phyloP scores from a whole-genome alignment of 768 basidiomycete genomes.

The Trametopsis cervina region DNA sequence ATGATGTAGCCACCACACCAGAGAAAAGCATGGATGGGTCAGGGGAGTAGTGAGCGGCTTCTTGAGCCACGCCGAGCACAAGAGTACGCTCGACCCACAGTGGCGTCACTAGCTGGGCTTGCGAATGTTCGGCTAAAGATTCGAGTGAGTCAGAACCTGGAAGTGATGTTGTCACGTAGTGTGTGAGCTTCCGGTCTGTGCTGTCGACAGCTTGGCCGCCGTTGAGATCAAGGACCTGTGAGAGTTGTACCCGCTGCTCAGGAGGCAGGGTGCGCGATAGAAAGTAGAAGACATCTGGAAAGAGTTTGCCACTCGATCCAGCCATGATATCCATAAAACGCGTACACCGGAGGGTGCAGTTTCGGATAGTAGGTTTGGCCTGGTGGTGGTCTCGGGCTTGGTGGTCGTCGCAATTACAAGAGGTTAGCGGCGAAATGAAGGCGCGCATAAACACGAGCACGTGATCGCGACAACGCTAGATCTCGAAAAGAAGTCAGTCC shows the following conservation, averaged over 20 bases:
- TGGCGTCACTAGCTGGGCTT: constrained; percentile 36
- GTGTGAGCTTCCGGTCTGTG: constrained; percentile 33
- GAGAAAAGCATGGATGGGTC: constrained; percentile 80
- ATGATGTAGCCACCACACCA: constrained; percentile 66
- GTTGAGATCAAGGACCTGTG: constrained; percentile 41
- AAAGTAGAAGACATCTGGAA: constrained; percentile 37
- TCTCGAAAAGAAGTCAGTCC: too few relatives aligned
- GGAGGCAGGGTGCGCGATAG: constrained; percentile 44
- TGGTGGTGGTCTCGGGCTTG: neutral
- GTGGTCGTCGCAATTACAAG: neutral
- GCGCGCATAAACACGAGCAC: neutral
- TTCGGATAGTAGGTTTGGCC: neutral
- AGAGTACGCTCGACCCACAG: constrained; percentile 68
- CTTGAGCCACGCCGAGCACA: constrained; percentile 48
- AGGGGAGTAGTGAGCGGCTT: constrained; percentile 63
- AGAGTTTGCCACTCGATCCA: constrained; percentile 18
- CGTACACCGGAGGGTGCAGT: neutral
- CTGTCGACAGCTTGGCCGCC: constrained; percentile 37
- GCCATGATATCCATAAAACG: neutral
- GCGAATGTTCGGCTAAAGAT: constrained; percentile 23
- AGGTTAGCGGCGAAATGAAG: neutral
- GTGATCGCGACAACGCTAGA: too few relatives aligned
- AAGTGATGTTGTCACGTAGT: constrained; percentile 50
- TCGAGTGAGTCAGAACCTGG: constrained; percentile 50
- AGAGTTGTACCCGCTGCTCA: constrained; percentile 36